phyloP scores from a whole-genome alignment of 2,329 filamentous ascomycete species.

The Mariannaea sp. region DNA sequence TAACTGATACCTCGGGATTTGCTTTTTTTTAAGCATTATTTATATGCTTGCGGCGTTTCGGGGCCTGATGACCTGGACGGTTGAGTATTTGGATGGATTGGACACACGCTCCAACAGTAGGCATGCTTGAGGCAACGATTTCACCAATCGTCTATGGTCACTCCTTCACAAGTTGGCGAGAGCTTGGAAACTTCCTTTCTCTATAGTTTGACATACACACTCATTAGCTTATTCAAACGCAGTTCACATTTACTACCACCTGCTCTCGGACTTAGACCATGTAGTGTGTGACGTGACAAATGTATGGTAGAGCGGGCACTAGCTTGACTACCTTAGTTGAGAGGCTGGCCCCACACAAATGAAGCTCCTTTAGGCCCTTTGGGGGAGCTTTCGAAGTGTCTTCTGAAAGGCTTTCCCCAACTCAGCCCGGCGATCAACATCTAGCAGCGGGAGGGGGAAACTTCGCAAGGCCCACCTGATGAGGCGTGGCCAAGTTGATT shows the following conservation, averaged over 20 bases:
- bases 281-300: too few species aligned
- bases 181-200: constrained; percentile 4
- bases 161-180: constrained; percentile 19
- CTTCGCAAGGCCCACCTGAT: too few species aligned
- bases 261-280: too few species aligned
- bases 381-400: background rate
- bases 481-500: too few species aligned
- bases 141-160: constrained; percentile 21
- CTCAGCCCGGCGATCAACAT: too few species aligned
- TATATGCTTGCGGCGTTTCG: constrained; percentile 18
- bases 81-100: background rate
- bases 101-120: background rate
- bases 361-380: background rate
- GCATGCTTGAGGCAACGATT: constrained; percentile 6
- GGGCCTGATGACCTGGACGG: background rate
- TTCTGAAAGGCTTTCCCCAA: background rate
- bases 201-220: too few species aligned
- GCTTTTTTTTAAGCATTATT: constrained; percentile 11
- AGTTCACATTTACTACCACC: too few species aligned
- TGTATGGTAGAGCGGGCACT: too few species aligned
- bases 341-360: too few species aligned
- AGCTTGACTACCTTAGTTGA: too few species aligned
- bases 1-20: constrained; percentile 31
- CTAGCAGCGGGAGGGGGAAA: too few species aligned
- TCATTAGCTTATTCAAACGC: too few species aligned